Conservation (phyloP, 371 early-diverging fungal genomes). For the Conidiobolus incongruus region DNA sequence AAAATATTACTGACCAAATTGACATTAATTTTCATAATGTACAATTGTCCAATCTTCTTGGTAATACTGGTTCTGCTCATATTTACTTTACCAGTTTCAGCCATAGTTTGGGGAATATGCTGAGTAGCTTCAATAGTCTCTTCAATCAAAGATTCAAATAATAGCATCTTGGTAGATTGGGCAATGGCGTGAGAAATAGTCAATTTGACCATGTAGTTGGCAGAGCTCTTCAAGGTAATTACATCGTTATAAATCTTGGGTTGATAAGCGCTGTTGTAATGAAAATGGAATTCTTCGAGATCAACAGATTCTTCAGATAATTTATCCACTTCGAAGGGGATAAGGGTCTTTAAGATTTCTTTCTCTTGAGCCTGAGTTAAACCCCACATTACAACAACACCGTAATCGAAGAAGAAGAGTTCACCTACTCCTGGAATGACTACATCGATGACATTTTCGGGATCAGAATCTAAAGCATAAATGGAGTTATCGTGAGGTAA, state of each 20-base stretch:
- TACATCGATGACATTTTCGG: conserved; percentile 3
- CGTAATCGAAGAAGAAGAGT: conserved; percentile 76
- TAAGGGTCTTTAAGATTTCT: conserved; percentile 45
- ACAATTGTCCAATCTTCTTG: conserved; percentile 42
- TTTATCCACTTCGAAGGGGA: conserved; percentile 39
- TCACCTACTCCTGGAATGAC: conserved; percentile 34
- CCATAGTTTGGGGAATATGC: conserved; percentile 63
- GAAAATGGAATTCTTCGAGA: conserved; percentile 81
- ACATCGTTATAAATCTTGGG: conserved; percentile 30
- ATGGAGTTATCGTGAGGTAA: neutral
- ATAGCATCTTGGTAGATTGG: conserved; percentile 67
- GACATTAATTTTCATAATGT: conserved; percentile 72
- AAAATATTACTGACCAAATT: conserved; percentile 63
- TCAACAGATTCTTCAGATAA: conserved; percentile 46
- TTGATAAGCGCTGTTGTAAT: conserved; percentile 55
- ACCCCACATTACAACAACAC: conserved; percentile 91
- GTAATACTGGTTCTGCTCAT: conserved; percentile 41
- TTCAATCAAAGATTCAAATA: conserved; percentile 60
- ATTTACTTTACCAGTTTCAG: conserved; percentile 52
- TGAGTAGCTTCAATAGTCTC: conserved; percentile 65
- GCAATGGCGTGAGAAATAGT: conserved; percentile 69
- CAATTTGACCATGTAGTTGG: conserved; percentile 59
- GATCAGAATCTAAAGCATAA: conserved; percentile 4
- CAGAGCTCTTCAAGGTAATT: conserved; percentile 42
- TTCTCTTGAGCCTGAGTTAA: conserved; percentile 68